Evolutionary conservation across 345 rosid species (phyloP).

Genomic region (Carallia brachiata): DNA sequence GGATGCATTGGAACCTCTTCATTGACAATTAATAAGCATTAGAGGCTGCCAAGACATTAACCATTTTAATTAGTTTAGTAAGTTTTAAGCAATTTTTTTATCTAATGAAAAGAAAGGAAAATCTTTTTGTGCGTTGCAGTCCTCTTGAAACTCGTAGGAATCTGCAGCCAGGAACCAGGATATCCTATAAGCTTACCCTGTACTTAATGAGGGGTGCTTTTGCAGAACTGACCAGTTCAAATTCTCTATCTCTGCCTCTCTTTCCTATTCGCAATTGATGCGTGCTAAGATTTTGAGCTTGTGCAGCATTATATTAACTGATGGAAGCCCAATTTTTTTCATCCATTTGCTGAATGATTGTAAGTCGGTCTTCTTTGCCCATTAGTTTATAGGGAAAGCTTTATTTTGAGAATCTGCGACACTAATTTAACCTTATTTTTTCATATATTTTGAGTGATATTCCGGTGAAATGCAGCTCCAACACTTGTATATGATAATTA

Average conservation of each 20-base stretch:
- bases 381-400: background rate
- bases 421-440: background rate
- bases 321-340: conserved; percentile 82
- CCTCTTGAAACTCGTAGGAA: too few species aligned
- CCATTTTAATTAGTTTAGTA: too few species aligned
- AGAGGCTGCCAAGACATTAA: too few species aligned
- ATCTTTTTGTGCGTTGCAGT: too few species aligned
- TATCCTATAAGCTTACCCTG: conserved; percentile 41
- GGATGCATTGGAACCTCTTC: background rate
- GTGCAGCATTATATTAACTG: conserved; percentile 79
- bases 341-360: conserved; percentile 76
- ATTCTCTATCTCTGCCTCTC: background rate
- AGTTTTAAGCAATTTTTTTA: too few species aligned
- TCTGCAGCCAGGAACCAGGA: conserved; percentile 71
- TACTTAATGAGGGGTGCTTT: conserved; percentile 78
- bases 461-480: conserved; percentile 80
- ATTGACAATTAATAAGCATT: too few species aligned
- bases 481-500: conserved; percentile 77
- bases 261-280: background rate
- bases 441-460: conserved; percentile 12
- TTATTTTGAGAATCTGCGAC: background rate
- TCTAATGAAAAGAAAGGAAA: too few species aligned
- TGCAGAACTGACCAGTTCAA: background rate
- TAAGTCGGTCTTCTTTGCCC: conserved; percentile 32
- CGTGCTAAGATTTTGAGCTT: conserved; percentile 24